A percentile compares a stretch with the other conserved stretches of the same genome.
Evolutionary conservation across 768 basidiomycete species (phyloP).

Genomic region (Dacryopinax spathularia): DNA sequence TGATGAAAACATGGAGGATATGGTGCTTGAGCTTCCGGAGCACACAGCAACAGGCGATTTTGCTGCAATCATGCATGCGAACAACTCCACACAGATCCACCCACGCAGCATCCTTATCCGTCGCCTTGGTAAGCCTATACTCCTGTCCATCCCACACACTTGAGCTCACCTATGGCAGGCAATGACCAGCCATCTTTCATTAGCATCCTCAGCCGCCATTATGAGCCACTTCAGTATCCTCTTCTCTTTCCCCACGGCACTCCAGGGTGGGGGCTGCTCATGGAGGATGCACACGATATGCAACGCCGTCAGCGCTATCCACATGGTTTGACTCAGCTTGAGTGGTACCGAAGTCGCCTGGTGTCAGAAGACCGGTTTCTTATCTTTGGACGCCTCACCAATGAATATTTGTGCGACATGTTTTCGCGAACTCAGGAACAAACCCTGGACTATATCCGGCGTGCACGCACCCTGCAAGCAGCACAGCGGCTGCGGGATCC

Average conservation of each 20-base stretch:
- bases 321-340: not conserved
- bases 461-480: conserved; percentile 10
- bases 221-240: not conserved
- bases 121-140: not conserved
- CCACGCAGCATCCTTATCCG: not conserved
- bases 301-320: not conserved
- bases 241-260: not conserved
- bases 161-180: not conserved
- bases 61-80: not conserved
- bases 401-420: conserved; percentile 8
- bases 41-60: not conserved
- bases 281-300: not conserved
- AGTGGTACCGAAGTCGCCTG: conserved; percentile 1
- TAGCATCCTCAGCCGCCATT: not conserved
- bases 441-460: not conserved
- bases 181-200: not conserved
- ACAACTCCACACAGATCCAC: not conserved
- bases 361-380: not conserved
- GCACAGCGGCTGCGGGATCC: not conserved
- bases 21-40: not conserved
- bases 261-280: not conserved
- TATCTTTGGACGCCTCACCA: not conserved
- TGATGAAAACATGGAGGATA: not conserved
- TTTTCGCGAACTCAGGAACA: conserved; percentile 1
- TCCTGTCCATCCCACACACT: not conserved